These are phyloP conservation scores for Lophiotrema nucula DNA, from an alignment of 495 filamentous ascomycete species.

Conservation along the genomic window DNA sequence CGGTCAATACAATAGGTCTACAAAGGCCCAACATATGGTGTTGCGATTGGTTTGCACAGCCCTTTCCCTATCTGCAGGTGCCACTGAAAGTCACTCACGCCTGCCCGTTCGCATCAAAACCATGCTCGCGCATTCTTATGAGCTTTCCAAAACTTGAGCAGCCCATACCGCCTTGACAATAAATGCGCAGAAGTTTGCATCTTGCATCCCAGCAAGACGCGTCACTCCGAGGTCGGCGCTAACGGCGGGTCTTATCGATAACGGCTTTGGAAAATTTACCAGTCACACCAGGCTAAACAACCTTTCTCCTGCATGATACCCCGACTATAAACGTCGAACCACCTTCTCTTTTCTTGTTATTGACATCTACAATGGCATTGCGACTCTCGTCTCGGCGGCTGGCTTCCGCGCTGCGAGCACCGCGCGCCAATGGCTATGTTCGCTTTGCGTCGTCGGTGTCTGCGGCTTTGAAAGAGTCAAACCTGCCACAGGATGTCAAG, in stretches of 20 bases:
- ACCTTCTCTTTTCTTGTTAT: not conserved
- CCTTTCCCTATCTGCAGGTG: no score
- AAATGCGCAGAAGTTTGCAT: no score
- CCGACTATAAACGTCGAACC: not conserved
- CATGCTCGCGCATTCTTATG: no score
- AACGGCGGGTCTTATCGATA: conserved; percentile 28
- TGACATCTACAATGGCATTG: conserved; percentile 29
- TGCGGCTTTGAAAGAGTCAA: conserved; percentile 38
- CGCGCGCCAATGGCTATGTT: conserved; percentile 2
- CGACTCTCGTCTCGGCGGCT: conserved; percentile 28
- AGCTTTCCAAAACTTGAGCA: no score
- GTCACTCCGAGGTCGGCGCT: no score
- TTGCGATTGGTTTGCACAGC: no score
- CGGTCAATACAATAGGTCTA: no score
- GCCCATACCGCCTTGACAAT: no score
- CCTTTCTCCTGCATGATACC: conserved; percentile 1
- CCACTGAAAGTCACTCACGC: no score
- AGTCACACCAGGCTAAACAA: conserved; percentile 15
- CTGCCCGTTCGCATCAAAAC: no score
- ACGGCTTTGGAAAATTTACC: conserved; percentile 2
- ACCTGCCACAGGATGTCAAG: conserved; percentile 37
- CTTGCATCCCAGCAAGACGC: no score
- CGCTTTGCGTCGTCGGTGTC: conserved; percentile 38
- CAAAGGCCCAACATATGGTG: no score
- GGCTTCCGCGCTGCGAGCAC: conserved; percentile 10